Evolutionary conservation across 352 stramenopile species (phyloP), one percentile per base, ranked within the genome.

Genomic region (Elongisporangium undulatum): DNA sequence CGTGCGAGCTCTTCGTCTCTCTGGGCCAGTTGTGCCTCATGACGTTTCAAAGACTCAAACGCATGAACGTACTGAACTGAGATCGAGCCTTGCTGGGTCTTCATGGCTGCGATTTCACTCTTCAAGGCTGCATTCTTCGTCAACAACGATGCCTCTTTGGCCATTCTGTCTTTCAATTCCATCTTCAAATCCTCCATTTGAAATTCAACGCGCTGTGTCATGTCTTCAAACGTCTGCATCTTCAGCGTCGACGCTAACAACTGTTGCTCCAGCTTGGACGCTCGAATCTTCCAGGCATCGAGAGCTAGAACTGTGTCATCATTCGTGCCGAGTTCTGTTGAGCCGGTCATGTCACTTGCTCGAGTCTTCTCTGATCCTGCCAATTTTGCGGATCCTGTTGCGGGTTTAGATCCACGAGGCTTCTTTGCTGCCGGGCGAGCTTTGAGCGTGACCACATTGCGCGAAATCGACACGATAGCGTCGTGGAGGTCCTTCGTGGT

Each of bases 141-240:
- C 7, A 70, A 16, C 5, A 76, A 19, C 22, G 61, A 48, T 0
- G 64, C 48, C 39, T 79, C 67, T 53, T 68, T 71, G 2, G 59
- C 45, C 55, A 80, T 64, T 17, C 76, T 64, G 5, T 63, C 55
- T 26, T 69, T 63, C 45, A 85, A 49, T 45, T 82, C 68, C 19
- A 62, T 45, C n/a, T 64, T 79, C 20, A 81, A 55, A 19, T 61
- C 67, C 7, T 58, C 61, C 64, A 81, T 71, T 12, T 82, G 55
- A 34, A 73, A 3, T 58, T 87, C 73, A 16, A 88, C 55, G 17
- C 72, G 60, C 3, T 62, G 54, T 6, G 75, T 62, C 16, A 68
- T 74, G 38, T 84, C 75, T 58, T 85, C 71, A 26, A 89, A 84
- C 2, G 64, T 75, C 13, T 82, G 71, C 50, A 76, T 84, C 49